These are phyloP conservation scores for Cyamopsis tetragonoloba DNA, from an alignment of 306 rosid species.

Conservation along the genomic window DNA sequence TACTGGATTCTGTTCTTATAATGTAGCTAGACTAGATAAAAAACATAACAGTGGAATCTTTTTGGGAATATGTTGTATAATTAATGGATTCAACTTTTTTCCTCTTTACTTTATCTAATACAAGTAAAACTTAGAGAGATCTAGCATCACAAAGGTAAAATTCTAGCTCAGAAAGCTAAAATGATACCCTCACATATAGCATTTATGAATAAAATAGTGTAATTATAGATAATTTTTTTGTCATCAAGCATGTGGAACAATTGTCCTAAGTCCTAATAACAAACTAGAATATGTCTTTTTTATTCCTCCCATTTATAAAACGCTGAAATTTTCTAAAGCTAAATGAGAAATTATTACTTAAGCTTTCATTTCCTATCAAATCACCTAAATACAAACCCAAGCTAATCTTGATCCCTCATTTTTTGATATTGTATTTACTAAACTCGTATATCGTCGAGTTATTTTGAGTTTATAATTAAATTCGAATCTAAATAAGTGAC, in stretches of 20 bases:
- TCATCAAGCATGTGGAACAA: constrained; percentile 26
- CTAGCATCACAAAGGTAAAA: constrained; percentile 31
- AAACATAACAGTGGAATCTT: background rate
- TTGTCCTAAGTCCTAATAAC: constrained; percentile 24
- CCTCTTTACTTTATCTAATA: constrained; percentile 19
- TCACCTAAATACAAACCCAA: no score
- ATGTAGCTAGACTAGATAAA: no score
- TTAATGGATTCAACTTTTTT: constrained; percentile 14
- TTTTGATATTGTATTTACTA: no score
- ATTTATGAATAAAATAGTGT: constrained; percentile 6
- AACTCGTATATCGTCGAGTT: no score
- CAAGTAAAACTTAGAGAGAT: constrained; percentile 22
- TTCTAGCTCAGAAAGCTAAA: constrained; percentile 33
- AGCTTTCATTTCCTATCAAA: no score
- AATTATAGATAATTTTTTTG: constrained; percentile 7
- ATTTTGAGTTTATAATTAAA: no score
- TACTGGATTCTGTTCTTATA: background rate
- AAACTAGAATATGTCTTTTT: constrained; percentile 10
- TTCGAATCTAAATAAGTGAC: no score
- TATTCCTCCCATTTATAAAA: constrained; percentile 1
- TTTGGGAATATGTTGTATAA: background rate
- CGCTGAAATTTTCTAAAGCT: background rate
- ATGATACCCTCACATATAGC: constrained; percentile 5
- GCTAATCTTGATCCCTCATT: no score
- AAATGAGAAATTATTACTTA: no score